Evolutionary conservation across 257 asterid species (phyloP), one percentile per base, ranked within the genome.

Genomic region (Solanum lycopersicoides): DNA sequence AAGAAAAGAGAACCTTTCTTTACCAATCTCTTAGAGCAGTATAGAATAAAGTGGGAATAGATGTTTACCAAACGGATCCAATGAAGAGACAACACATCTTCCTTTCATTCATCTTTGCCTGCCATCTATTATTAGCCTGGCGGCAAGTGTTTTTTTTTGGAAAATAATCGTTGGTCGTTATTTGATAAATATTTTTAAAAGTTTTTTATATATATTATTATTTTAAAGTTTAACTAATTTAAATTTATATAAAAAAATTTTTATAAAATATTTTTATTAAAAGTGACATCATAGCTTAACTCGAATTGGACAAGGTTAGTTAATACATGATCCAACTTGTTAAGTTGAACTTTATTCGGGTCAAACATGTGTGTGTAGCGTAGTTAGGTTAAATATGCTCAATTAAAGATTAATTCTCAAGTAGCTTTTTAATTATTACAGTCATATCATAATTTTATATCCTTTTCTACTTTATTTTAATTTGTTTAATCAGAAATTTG

Each of bases 31-130:
- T 45, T 45, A 4, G 66, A 79, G 66, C 30, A 47, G 30, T 16
- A 56, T 45, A 47, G 68, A 80, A 80, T 16, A 80, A 50, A 30
- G 69, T 47, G 32, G 12, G 85, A 80, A 50, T 50, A 50, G 69
- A 82, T 82, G 68, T 30, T 82, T 50, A 82, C 85, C 85, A 50
- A 82, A 82, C 85, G 85, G 30, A 82, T 82, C 85, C 69, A 82
- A 82, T 82, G 85, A 82, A 44, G 69, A 82, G 85, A 82, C 85
- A 82, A 82, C 6, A 82, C 20, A 82, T 82, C 69, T 50, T 82
- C 69, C 45, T 30, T 50, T 50, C 85, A 50, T 50, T 82, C 85
- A 50, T 82, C 85, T 1, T 50, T 50, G 69, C 65, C 25, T 44
- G 84, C 25, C 65, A 77, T 25, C 83, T n/a, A n/a, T n/a, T 76